Base-by-base conservation (phyloP, 2,329 filamentous ascomycete species). In the Colletotrichum sojae region DNA sequence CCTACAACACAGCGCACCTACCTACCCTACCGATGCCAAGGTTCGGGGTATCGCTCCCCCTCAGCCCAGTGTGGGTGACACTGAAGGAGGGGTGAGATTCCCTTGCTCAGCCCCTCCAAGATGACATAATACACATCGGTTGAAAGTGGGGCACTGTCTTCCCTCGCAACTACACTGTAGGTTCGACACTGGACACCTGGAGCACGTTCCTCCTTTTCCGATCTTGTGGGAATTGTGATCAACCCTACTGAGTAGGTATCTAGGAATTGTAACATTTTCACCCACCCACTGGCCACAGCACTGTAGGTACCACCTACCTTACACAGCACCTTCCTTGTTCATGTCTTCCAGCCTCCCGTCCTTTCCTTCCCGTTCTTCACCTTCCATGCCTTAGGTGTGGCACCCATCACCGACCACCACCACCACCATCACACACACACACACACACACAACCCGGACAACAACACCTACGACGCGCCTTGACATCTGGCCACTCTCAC, bases 151-250 rank as follows among this genome's bases (percentile, higher is more conserved):
- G 20, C 13, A 16, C 46, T 15, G 6, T 52, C 31, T 60, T 22
- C 22, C 4, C 22, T 22, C 22, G 22, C n/a, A n/a, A n/a, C n/a
- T n/a, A n/a, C n/a, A n/a, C n/a, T n/a, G n/a, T n/a, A n/a, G n/a
- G n/a, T n/a, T n/a, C n/a, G n/a, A 22, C 22, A 22, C 22, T 22
- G 22, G 2, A 22, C 22, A 22, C 22, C 22, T 31, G 13, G 31
- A 15, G 59, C 59, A 62, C 59, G 49, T 39, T 54, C 59, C 59
- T 22, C 40, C 51, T n/a, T 49, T 49, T 22, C 58, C 49, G 59
- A 62, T 54, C 31, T 27, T 62, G 59, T 53, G 59, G 59, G 59
- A 46, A 62, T 62, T 62, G 45, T 65, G 62, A 65, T 59, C 53
- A 51, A 25, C 60, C n/a, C 25, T 25, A 20, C n/a, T n/a, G n/a